Evolutionary conservation across 805 yeast species (phyloP).

Genomic region (Candida dendrica): DNA sequence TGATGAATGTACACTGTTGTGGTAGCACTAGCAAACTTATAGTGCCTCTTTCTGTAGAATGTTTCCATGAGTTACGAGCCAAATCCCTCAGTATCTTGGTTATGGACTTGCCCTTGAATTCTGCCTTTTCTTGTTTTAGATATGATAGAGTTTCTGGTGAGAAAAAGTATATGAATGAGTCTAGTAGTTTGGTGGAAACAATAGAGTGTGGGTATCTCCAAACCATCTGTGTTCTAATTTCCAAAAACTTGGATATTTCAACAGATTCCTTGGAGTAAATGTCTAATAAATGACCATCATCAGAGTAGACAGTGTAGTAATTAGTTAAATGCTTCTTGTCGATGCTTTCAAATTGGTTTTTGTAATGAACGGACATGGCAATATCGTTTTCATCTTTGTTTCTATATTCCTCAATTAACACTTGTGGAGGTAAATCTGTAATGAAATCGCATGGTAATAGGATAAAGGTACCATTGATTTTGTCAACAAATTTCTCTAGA

Average conservation of each 20-base stretch:
- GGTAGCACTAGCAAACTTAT: slow-evolving; percentile 71
- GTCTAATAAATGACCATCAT: slow-evolving; percentile 54
- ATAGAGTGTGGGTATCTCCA: slow-evolving; percentile 82
- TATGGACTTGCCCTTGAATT: slow-evolving; percentile 34
- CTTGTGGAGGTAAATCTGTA: slow-evolving; percentile 88
- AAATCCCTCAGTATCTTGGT: slow-evolving; percentile 74
- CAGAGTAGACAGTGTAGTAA: slow-evolving; percentile 61
- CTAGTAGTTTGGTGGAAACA: slow-evolving; percentile 69
- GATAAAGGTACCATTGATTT: slow-evolving; percentile 51
- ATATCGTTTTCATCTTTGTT: slow-evolving; percentile 59
- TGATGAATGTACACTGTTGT: slow-evolving; percentile 57
- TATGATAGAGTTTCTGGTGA: slow-evolving; percentile 45
- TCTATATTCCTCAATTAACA: slow-evolving; percentile 76
- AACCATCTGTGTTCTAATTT: slow-evolving; percentile 76
- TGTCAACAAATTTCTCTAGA: slow-evolving; percentile 40
- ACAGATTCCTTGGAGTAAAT: slow-evolving; percentile 62
- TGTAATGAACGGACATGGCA: slow-evolving; percentile 72
- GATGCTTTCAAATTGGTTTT: slow-evolving; percentile 64
- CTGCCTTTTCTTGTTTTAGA: slow-evolving; percentile 30
- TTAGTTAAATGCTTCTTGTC: slow-evolving; percentile 70
- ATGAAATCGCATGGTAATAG: slow-evolving; percentile 90
- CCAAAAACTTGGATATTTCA: slow-evolving; percentile 62
- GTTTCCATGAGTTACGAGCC: slow-evolving; percentile 90
- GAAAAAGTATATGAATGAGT: slow-evolving; percentile 67
- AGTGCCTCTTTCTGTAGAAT: slow-evolving; percentile 47